Percentiles rank a stretch among this genome's conserved stretches.
Conservation (phyloP, 148 eudicot genomes). For the Bassia scoparia region DNA sequence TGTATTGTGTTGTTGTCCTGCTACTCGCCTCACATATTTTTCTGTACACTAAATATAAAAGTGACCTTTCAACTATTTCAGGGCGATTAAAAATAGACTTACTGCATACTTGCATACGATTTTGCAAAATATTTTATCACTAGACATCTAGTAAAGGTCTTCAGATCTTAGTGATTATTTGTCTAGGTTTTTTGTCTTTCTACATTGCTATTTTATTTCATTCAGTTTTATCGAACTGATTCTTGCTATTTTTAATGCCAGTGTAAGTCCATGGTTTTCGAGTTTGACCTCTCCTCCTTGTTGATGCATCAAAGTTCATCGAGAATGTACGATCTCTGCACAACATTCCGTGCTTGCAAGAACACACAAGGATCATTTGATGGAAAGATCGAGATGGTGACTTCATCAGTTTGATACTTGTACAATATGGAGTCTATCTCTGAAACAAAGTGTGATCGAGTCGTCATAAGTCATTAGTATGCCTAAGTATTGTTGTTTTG, state of each 20-base stretch:
- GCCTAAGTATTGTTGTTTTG: not conserved
- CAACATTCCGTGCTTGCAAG: slow-evolving; percentile 62
- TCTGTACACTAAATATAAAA: no score
- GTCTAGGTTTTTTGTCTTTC: not conserved
- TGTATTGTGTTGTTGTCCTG: not conserved
- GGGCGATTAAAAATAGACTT: not conserved
- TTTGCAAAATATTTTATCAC: no score
- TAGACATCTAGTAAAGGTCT: not conserved
- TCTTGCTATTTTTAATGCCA: slow-evolving; percentile 25
- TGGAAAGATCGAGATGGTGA: slow-evolving; percentile 34
- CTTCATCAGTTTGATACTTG: slow-evolving; percentile 15
- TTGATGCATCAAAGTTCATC: slow-evolving; percentile 53
- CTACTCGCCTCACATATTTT: no score
- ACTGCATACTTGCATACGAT: no score
- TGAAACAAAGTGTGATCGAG: not conserved
- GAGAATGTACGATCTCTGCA: slow-evolving; percentile 65
- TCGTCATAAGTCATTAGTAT: not conserved
- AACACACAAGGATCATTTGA: slow-evolving; percentile 19
- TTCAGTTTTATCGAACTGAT: not conserved
- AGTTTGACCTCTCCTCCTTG: slow-evolving; percentile 62
- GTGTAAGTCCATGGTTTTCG: slow-evolving; percentile 79
- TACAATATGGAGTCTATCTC: not conserved
- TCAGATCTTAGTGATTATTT: not conserved
- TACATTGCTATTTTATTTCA: no score
- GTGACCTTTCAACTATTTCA: not conserved